phyloP scores from a whole-genome alignment of 2,329 filamentous ascomycete genomes.

The Dryadomyces quercivorus region DNA sequence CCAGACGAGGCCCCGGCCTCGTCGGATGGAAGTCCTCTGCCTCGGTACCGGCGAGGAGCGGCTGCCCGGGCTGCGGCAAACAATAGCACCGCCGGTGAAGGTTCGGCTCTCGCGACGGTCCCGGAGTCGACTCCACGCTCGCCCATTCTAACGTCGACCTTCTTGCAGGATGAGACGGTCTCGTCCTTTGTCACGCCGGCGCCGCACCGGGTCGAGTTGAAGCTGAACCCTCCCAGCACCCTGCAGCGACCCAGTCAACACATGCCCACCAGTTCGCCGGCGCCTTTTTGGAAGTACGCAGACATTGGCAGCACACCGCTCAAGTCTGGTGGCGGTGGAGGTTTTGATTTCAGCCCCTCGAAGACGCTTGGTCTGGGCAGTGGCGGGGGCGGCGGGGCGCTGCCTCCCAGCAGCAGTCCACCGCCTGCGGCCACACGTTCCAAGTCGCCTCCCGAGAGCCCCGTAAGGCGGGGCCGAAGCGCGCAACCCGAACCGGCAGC shows the following conservation, averaged over 20 bases:
- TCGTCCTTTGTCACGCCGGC: conserved; percentile 58
- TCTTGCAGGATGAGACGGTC: conserved; percentile 48
- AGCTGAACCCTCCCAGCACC: conserved; percentile 67
- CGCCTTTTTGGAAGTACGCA: conserved; percentile 80
- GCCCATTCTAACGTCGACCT: conserved; percentile 49
- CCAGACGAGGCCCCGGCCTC: conserved; percentile 19
- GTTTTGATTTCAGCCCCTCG: conserved; percentile 47
- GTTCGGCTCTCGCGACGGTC: conserved; percentile 4
- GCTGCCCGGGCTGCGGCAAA: conserved; percentile 5
- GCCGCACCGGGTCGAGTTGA: conserved; percentile 60
- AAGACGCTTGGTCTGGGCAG: conserved; percentile 22
- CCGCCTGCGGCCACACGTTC: conserved; percentile 25
- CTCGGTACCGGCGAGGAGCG: conserved; percentile 38
- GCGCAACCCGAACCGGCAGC: conserved; percentile 4
- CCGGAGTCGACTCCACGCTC: conserved; percentile 35
- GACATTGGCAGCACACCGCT: conserved; percentile 65
- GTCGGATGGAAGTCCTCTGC: conserved; percentile 50
- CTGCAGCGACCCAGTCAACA: conserved; percentile 72
- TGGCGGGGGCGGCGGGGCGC: conserved; percentile 9
- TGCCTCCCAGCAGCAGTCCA: conserved; percentile 47
- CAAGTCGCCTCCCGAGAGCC: conserved; percentile 42
- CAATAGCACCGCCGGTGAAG: conserved; percentile 7
- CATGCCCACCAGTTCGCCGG: conserved; percentile 75
- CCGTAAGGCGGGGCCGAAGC: conserved; percentile 23
- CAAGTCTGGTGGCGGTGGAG: conserved; percentile 26